phyloP scores from a whole-genome alignment of 805 yeast species.

The Metschnikowia hibisci region DNA sequence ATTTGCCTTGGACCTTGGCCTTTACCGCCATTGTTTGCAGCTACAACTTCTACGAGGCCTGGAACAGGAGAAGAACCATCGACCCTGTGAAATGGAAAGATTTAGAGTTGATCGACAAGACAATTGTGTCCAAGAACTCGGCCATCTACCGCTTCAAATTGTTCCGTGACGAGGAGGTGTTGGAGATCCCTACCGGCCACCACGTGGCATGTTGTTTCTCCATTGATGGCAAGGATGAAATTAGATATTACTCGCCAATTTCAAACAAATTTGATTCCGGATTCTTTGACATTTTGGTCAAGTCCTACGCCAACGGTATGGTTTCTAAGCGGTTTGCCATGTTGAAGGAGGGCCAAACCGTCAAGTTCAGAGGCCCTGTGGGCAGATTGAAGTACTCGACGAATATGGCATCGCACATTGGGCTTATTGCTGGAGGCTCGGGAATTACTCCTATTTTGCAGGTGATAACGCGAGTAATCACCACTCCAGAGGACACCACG shows the following conservation, averaged over 20 bases:
- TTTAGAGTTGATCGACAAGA: slow-evolving; percentile 69
- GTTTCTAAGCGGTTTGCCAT: slow-evolving; percentile 66
- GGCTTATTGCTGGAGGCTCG: slow-evolving; percentile 79
- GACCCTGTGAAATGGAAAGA: slow-evolving; percentile 54
- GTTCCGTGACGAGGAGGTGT: slow-evolving; percentile 53
- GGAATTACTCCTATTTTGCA: slow-evolving; percentile 90
- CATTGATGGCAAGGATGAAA: slow-evolving; percentile 48
- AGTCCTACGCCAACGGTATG: slow-evolving; percentile 68
- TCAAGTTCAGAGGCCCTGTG: slow-evolving; percentile 74
- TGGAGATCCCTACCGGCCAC: slow-evolving; percentile 71
- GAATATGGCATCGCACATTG: slow-evolving; percentile 60
- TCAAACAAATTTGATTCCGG: slow-evolving; percentile 68
- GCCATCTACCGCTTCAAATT: slow-evolving; percentile 74
- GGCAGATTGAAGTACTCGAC: slow-evolving; percentile 60
- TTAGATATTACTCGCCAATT: slow-evolving; percentile 74
- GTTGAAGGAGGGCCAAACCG: slow-evolving; percentile 60
- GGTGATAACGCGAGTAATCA: slow-evolving; percentile 65
- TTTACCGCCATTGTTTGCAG: slow-evolving; percentile 34
- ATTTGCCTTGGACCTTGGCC: slow-evolving; percentile 43
- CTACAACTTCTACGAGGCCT: slow-evolving; percentile 36
- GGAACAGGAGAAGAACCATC: slow-evolving; percentile 43
- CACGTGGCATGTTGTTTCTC: slow-evolving; percentile 59
- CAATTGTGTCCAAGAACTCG: slow-evolving; percentile 63
- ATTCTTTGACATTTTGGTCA: slow-evolving; percentile 70
- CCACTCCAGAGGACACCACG: slow-evolving; percentile 64